Percentiles rank a stretch among this genome's conserved stretches.
These are phyloP conservation scores for Plenodomus biglobosus DNA, from an alignment of 2,329 filamentous ascomycete species.

Conservation along the genomic window DNA sequence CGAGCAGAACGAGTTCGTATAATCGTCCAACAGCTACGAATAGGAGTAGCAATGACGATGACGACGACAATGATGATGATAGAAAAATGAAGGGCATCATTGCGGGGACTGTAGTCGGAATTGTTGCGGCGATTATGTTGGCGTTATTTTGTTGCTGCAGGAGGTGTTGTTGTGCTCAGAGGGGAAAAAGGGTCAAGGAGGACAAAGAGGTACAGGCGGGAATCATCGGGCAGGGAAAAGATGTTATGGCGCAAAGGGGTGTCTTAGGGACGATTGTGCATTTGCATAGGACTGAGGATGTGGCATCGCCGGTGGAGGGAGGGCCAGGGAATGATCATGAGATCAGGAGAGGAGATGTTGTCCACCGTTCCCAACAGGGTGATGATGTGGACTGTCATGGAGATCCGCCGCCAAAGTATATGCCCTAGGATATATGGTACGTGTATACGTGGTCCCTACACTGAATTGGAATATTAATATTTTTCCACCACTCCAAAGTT, in stretches of 20 bases:
- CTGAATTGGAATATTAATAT: too few species aligned
- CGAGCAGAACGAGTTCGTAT: not conserved
- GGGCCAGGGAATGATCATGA: too few species aligned
- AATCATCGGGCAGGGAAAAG: not conserved
- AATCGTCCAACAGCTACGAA: not conserved
- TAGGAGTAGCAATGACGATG: not conserved
- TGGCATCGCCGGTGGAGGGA: too few species aligned
- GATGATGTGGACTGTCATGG: too few species aligned
- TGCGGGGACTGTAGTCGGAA: not conserved
- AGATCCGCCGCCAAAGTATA: slow-evolving; percentile 13
- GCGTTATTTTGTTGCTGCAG: slow-evolving; percentile 2
- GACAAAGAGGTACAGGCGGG: slow-evolving; percentile 1
- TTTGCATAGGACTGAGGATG: too few species aligned
- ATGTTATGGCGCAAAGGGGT: too few species aligned
- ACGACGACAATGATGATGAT: not conserved
- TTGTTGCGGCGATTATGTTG: not conserved
- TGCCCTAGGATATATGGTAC: slow-evolving; percentile 2
- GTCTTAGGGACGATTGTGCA: too few species aligned
- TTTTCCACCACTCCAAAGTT: too few species aligned
- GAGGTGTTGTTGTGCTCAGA: not conserved
- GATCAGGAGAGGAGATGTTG: not conserved
- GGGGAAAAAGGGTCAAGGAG: not conserved
- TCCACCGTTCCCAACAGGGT: not conserved
- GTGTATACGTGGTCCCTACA: too few species aligned
- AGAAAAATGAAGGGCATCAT: not conserved